These are phyloP conservation scores for Bondarzewia mesenterica DNA, from an alignment of 1,284 basidiomycete species.

Conservation along the genomic window DNA sequence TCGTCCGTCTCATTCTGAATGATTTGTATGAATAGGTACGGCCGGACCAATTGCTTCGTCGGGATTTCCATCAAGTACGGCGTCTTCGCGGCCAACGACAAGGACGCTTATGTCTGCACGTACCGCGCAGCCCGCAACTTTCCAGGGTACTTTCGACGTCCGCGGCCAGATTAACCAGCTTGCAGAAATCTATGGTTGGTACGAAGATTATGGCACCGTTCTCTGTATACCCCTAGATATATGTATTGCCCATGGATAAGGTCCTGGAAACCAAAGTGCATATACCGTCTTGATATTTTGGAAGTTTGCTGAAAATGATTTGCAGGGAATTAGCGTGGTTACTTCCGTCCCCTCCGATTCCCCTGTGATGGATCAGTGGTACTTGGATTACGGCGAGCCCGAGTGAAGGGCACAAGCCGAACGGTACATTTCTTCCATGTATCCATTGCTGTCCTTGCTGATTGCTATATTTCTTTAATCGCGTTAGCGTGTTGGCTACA, in stretches of 20 bases:
- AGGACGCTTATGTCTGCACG: slow-evolving; percentile 87
- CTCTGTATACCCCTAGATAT: slow-evolving; percentile 79
- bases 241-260: slow-evolving; percentile 97
- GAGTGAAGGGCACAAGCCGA: slow-evolving; percentile 84
- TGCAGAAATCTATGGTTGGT: slow-evolving; percentile 77
- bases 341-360: slow-evolving; percentile 98
- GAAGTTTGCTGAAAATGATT: background rate
- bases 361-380: slow-evolving; percentile 99
- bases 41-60: slow-evolving; percentile 98
- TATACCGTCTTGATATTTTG: background rate
- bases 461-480: slow-evolving; percentile 6
- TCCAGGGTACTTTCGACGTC: slow-evolving; percentile 75
- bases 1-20: slow-evolving; percentile 10
- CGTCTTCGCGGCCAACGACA: slow-evolving; percentile 80
- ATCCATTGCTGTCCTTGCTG: background rate
- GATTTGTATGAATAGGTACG: slow-evolving; percentile 55
- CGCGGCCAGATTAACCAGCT: slow-evolving; percentile 71
- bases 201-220: slow-evolving; percentile 90
- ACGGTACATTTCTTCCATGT: slow-evolving; percentile 42
- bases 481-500: slow-evolving; percentile 59
- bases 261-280: slow-evolving; percentile 86
- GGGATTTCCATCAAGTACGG: slow-evolving; percentile 91
- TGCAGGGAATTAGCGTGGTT: slow-evolving; percentile 92
- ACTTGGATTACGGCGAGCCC: slow-evolving; percentile 94
- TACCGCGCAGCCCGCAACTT: slow-evolving; percentile 91